phyloP scores from a whole-genome alignment of 106 monocot species.

The Dendrobium officinale region DNA sequence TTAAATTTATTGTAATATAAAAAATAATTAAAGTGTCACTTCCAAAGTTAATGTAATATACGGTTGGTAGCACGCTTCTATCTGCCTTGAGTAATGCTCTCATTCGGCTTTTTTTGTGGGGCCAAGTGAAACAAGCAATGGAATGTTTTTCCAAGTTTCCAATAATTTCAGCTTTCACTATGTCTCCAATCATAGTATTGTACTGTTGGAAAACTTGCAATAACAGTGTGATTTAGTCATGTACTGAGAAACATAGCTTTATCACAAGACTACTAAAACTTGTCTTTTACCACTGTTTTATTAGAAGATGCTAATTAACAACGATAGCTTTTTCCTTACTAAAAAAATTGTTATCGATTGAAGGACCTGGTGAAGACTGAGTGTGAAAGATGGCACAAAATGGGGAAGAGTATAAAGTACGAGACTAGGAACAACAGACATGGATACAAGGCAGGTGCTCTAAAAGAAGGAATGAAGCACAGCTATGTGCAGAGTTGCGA shows the following conservation, averaged over 20 bases:
- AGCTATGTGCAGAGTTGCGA: neutral
- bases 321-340: neutral
- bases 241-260: neutral
- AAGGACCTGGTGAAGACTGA: conserved; percentile 34
- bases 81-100: too few species aligned
- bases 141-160: too few species aligned
- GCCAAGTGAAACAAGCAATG: too few species aligned
- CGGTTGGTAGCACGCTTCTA: too few species aligned
- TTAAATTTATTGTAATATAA: too few species aligned
- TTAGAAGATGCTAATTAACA: neutral
- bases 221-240: too few species aligned
- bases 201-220: too few species aligned
- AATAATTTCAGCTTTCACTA: too few species aligned
- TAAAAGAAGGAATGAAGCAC: conserved; percentile 8
- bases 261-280: neutral
- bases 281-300: neutral
- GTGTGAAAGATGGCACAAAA: conserved; percentile 25
- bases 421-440: conserved; percentile 32
- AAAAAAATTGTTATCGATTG: neutral
- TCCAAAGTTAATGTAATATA: too few species aligned
- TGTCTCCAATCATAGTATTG: too few species aligned
- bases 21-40: too few species aligned
- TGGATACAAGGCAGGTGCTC: conserved; percentile 10
- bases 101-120: too few species aligned
- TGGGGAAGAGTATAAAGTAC: conserved; percentile 38